phyloP scores from a whole-genome alignment of 768 basidiomycete genomes.

The Trametes maxima region DNA sequence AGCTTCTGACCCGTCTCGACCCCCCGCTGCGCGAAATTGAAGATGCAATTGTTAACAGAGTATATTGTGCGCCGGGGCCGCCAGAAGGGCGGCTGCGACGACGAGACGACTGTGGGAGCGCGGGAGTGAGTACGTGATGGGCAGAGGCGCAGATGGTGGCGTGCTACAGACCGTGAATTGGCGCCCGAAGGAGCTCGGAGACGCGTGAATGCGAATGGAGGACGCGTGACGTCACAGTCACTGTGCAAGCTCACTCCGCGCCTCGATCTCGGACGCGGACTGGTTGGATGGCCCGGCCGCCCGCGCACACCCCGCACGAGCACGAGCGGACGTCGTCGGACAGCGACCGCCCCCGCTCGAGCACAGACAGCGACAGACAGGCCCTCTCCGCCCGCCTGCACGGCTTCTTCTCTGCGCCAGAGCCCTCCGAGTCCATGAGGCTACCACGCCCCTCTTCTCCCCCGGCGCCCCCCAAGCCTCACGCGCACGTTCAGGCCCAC shows the following conservation, averaged over 20 bases:
- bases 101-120: too few species aligned
- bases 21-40: too few species aligned
- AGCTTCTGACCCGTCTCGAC: too few species aligned
- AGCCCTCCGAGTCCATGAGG: conserved; percentile 13
- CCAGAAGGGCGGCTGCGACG: too few species aligned
- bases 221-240: conserved; percentile 22
- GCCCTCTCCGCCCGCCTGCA: conserved; percentile 4
- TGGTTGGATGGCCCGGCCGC: not conserved
- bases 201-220: not conserved
- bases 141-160: too few species aligned
- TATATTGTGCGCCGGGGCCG: too few species aligned
- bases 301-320: not conserved
- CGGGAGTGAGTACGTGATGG: too few species aligned
- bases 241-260: not conserved
- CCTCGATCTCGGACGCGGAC: conserved; percentile 4
- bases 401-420: not conserved
- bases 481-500: not conserved
- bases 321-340: not conserved
- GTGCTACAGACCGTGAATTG: not conserved
- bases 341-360: not conserved
- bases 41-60: too few species aligned
- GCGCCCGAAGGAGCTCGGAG: not conserved
- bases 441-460: conserved; percentile 4
- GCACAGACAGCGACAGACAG: not conserved
- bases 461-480: not conserved